Evolutionary conservation across 306 rosid genomes (phyloP).

Genomic region (Cicer chorassanicum): DNA sequence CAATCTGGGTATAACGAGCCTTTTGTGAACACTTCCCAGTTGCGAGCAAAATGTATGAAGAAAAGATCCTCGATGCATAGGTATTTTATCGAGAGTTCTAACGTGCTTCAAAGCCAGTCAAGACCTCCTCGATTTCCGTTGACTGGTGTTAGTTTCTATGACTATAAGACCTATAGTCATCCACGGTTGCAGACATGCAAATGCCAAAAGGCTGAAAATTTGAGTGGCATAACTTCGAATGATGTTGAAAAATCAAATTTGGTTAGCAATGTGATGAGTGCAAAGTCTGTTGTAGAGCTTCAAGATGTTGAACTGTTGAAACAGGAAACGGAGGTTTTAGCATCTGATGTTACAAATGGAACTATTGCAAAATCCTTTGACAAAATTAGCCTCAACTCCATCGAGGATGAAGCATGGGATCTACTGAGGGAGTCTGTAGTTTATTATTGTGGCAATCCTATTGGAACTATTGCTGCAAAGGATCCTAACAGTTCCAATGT

Average conservation of each 20-base stretch:
- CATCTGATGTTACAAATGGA: constrained; percentile 58
- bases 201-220: constrained; percentile 64
- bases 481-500: constrained; percentile 71
- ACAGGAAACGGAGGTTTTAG: constrained; percentile 55
- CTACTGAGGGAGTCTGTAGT: constrained; percentile 74
- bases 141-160: constrained; percentile 41
- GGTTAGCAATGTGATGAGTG: constrained; percentile 44
- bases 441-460: constrained; percentile 75
- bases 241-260: constrained; percentile 52
- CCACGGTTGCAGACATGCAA: constrained; percentile 55
- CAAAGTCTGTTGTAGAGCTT: constrained; percentile 51
- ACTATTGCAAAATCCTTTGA: constrained; percentile 47
- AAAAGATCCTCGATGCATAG: constrained; percentile 49
- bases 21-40: constrained; percentile 38
- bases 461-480: constrained; percentile 86
- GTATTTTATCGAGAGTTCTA: constrained; percentile 46
- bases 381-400: constrained; percentile 47
- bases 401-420: constrained; percentile 90
- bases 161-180: constrained; percentile 28
- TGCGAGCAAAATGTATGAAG: constrained; percentile 49
- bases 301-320: constrained; percentile 61
- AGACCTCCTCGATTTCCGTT: constrained; percentile 44
- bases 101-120: constrained; percentile 41
- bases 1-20: constrained; percentile 46
- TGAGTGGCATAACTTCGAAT: constrained; percentile 50